phyloP scores from a whole-genome alignment of 192 early-diverging fungal genomes.

The Spinellus fusiger region DNA sequence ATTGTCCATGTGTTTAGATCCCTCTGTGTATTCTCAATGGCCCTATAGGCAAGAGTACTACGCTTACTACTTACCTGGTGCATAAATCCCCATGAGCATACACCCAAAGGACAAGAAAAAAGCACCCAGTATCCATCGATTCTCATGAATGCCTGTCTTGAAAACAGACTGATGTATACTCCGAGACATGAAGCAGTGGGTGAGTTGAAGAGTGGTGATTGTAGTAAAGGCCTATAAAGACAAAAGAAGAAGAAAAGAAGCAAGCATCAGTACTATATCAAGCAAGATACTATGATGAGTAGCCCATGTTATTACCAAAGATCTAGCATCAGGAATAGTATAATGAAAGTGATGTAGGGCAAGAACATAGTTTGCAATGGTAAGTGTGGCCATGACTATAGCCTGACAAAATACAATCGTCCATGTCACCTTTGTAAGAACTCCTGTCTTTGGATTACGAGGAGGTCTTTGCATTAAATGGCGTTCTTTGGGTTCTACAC shows the following conservation, averaged over 20 bases:
- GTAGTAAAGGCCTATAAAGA: conserved; percentile 61
- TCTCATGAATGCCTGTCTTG: conserved; percentile 64
- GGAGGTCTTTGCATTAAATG: conserved; percentile 84
- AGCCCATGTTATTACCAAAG: conserved; percentile 28
- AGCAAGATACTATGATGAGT: not conserved
- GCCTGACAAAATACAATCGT: conserved; percentile 70
- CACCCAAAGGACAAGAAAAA: conserved; percentile 63
- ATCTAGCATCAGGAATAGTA: conserved; percentile 37
- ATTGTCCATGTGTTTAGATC: not conserved
- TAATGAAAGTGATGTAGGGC: conserved; percentile 38
- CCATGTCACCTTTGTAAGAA: conserved; percentile 61
- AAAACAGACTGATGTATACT: conserved; percentile 71
- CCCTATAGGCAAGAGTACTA: no score
- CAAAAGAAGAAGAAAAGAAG: not conserved
- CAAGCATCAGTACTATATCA: not conserved
- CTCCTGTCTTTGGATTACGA: conserved; percentile 65
- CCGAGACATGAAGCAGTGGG: conserved; percentile 81
- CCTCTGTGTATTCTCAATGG: not conserved
- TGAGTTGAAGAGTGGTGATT: conserved; percentile 82
- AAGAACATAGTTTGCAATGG: conserved; percentile 57
- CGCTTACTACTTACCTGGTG: conserved; percentile 52
- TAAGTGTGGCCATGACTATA: conserved; percentile 55
- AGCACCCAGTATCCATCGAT: conserved; percentile 75
- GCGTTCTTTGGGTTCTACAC: conserved; percentile 81
- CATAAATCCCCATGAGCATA: conserved; percentile 77